Conservation (phyloP, 306 rosid species). For the Prunus davidiana region DNA sequence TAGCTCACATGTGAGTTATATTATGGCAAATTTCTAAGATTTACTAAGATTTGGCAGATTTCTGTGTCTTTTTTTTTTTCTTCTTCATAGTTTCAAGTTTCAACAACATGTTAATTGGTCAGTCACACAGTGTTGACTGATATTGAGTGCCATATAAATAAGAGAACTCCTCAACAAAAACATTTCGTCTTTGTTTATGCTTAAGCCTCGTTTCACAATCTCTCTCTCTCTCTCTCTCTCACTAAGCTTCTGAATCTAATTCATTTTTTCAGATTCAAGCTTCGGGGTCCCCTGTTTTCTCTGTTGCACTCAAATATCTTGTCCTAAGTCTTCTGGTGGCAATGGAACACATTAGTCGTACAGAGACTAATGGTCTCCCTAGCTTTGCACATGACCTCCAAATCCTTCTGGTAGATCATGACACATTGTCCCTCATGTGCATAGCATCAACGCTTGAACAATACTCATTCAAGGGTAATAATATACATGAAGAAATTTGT, state of each 20-base stretch:
- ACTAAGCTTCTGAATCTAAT: not conserved
- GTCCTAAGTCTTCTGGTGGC: not conserved
- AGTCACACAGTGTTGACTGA: not conserved
- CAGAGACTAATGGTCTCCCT: constrained; percentile 18
- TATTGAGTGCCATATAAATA: too few species aligned
- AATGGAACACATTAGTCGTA: constrained; percentile 3
- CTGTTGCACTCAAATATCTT: not conserved
- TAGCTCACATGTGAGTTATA: too few species aligned
- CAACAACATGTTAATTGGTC: not conserved
- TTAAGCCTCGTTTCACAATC: too few species aligned
- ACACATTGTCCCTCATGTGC: constrained; percentile 22
- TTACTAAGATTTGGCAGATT: too few species aligned
- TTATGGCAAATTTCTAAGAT: too few species aligned
- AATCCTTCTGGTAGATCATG: constrained; percentile 44
- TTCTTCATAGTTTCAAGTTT: not conserved
- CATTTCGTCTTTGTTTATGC: too few species aligned
- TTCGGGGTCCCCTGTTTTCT: not conserved
- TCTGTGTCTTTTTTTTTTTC: not conserved
- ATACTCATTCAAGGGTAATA: constrained; percentile 44
- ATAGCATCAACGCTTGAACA: constrained; percentile 35
- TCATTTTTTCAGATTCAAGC: not conserved
- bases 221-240: not conserved
- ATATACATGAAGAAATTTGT: too few species aligned
- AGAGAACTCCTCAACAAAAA: too few species aligned
- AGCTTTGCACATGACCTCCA: constrained; percentile 36